Evolutionary conservation across 257 asterid genomes (phyloP).

Genomic region (Hygrophila difformis): DNA sequence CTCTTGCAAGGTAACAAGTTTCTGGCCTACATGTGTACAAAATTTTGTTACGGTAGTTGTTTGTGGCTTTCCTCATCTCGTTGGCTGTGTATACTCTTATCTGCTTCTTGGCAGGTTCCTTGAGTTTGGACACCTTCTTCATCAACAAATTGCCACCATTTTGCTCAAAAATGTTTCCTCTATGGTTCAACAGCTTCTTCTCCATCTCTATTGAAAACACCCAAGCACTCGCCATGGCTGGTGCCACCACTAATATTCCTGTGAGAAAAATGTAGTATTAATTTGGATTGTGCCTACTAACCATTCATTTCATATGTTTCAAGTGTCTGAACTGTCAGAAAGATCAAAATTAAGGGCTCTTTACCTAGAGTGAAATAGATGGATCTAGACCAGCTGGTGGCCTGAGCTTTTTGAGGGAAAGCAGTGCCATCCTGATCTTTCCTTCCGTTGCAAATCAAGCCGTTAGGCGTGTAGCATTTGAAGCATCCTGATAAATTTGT

Average conservation of each 20-base stretch:
- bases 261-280: background rate
- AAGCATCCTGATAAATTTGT: background rate
- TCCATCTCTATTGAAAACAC: background rate
- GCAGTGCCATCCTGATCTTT: conserved; percentile 3
- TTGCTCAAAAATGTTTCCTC: background rate
- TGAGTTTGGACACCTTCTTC: conserved; percentile 4
- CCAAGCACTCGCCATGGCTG: background rate
- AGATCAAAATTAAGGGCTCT: background rate
- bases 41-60: background rate
- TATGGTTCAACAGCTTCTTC: background rate
- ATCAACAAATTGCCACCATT: conserved; percentile 12
- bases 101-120: background rate
- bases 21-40: background rate
- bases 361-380: conserved; percentile 3
- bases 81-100: background rate
- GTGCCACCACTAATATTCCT: background rate
- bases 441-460: background rate
- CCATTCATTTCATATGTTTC: too few relatives aligned
- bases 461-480: background rate
- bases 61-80: conserved; percentile 1
- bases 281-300: too few relatives aligned
- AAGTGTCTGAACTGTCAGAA: background rate
- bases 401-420: background rate
- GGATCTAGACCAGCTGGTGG: background rate
- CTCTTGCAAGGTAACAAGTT: background rate